These are phyloP conservation scores for Rehmannia glutinosa DNA, from an alignment of 257 asterid species.

Conservation along the genomic window DNA sequence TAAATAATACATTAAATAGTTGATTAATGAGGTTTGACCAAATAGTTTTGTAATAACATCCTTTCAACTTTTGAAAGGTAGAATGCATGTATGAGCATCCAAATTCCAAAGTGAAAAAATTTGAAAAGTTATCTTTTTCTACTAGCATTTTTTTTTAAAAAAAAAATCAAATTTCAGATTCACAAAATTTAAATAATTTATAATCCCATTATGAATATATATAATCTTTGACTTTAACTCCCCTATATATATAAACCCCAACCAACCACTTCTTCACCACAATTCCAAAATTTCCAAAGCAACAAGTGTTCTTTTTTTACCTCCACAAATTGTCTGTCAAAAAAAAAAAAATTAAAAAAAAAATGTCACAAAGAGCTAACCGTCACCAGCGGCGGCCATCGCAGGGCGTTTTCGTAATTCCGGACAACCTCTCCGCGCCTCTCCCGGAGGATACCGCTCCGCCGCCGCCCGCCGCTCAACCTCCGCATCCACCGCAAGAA, in stretches of 20 bases:
- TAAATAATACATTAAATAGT: not conserved
- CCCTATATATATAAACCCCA: constrained; percentile 27
- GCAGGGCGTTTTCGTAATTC: constrained; percentile 54
- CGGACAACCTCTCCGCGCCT: constrained; percentile 57
- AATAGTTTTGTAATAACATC: no score
- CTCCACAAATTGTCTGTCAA: constrained; percentile 15
- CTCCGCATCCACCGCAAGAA: constrained; percentile 32
- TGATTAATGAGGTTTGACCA: not conserved
- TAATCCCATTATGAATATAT: constrained; percentile 40
- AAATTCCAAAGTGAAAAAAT: no score
- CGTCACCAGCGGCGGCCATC: constrained; percentile 84
- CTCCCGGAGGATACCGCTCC: constrained; percentile 31
- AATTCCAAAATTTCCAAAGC: constrained; percentile 15
- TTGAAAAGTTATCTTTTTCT: no score
- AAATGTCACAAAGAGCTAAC: constrained; percentile 56
- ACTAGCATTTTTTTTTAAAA: not conserved
- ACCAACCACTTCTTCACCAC: constrained; percentile 21
- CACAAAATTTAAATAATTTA: constrained; percentile 11
- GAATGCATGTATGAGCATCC: not conserved
- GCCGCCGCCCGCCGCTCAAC: constrained; percentile 25
- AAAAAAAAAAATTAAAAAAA: not conserved
- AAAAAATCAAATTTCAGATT: constrained; percentile 12
- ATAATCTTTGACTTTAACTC: constrained; percentile 34
- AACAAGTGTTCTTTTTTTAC: not conserved
- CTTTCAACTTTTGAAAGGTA: not conserved